phyloP scores from a whole-genome alignment of 2,329 filamentous ascomycete genomes.

The Grosmannia huntii region DNA sequence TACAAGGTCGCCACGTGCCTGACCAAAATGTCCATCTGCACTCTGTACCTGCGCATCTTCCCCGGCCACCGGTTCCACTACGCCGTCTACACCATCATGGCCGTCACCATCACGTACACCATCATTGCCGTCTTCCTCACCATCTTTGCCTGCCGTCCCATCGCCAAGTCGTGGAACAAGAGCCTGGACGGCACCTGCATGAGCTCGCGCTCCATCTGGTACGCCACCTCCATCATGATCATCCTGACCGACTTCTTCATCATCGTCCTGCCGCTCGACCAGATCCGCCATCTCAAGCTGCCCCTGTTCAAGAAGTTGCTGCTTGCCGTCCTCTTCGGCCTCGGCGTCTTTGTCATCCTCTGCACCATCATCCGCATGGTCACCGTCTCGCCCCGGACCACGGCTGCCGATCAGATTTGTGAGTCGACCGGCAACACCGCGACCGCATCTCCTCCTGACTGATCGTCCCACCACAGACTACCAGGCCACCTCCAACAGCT shows the following conservation, averaged over 20 bases:
- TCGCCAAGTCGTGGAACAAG: constrained; percentile 21
- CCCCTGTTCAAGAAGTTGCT: not conserved
- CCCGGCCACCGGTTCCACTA: constrained; percentile 12
- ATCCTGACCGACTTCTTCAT: constrained; percentile 10
- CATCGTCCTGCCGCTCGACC: constrained; percentile 10
- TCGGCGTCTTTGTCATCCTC: constrained; percentile 1
- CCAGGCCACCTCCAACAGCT: constrained; percentile 11
- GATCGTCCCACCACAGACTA: constrained; percentile 6
- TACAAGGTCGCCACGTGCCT: constrained; percentile 9
- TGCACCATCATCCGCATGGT: constrained; percentile 5
- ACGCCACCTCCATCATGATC: constrained; percentile 6
- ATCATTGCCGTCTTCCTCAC: constrained; percentile 11
- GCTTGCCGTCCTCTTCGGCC: not conserved
- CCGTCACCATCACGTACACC: constrained; percentile 11
- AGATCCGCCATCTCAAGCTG: constrained; percentile 9
- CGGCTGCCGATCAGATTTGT: constrained; percentile 1
- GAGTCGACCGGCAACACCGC: not conserved
- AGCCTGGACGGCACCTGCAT: constrained; percentile 4
- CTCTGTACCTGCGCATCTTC: constrained; percentile 16
- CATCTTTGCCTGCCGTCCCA: constrained; percentile 27
- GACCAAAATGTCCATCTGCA: constrained; percentile 7
- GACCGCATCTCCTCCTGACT: not conserved
- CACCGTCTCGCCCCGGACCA: constrained; percentile 1
- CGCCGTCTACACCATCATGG: constrained; percentile 6
- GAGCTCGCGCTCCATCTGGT: constrained; percentile 1